Evolutionary conservation across 306 rosid genomes (phyloP).

Genomic region (Casuarina equisetifolia): DNA sequence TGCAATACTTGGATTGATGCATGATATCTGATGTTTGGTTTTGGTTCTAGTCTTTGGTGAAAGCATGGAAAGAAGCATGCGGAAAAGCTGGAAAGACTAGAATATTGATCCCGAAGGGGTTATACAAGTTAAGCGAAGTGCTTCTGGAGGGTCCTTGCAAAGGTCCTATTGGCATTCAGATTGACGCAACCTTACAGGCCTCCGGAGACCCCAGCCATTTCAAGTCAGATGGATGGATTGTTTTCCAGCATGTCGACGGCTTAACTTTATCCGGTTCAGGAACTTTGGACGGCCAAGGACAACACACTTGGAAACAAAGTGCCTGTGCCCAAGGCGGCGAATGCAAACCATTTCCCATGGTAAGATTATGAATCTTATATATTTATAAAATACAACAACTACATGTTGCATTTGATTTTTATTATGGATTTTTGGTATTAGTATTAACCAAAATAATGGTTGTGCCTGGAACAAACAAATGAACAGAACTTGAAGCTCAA

Average conservation of each 20-base stretch:
- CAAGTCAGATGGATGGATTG: constrained; percentile 12
- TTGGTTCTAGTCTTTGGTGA: constrained; percentile 6
- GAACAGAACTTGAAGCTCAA: constrained; percentile 8
- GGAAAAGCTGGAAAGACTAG: neutral
- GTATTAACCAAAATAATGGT: too few species aligned
- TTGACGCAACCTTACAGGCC: constrained; percentile 26
- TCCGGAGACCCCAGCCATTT: constrained; percentile 8
- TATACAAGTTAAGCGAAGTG: constrained; percentile 7
- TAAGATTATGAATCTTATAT: too few species aligned
- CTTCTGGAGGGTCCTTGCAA: constrained; percentile 37
- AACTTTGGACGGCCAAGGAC: constrained; percentile 35
- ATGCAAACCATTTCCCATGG: too few species aligned
- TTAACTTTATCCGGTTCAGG: constrained; percentile 25
- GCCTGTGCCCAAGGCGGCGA: neutral
- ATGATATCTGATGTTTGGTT: neutral
- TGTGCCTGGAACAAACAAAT: too few species aligned
- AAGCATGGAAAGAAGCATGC: constrained; percentile 36
- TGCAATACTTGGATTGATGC: too few species aligned
- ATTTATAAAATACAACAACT: too few species aligned
- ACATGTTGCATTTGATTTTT: too few species aligned
- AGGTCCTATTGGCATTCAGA: constrained; percentile 1
- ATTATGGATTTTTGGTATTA: too few species aligned
- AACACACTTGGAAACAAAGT: constrained; percentile 22
- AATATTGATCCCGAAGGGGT: constrained; percentile 19
- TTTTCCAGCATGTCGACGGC: constrained; percentile 19